Evolutionary conservation across 495 filamentous ascomycete genomes (phyloP).

Genomic region (Talaromyces ruber): DNA sequence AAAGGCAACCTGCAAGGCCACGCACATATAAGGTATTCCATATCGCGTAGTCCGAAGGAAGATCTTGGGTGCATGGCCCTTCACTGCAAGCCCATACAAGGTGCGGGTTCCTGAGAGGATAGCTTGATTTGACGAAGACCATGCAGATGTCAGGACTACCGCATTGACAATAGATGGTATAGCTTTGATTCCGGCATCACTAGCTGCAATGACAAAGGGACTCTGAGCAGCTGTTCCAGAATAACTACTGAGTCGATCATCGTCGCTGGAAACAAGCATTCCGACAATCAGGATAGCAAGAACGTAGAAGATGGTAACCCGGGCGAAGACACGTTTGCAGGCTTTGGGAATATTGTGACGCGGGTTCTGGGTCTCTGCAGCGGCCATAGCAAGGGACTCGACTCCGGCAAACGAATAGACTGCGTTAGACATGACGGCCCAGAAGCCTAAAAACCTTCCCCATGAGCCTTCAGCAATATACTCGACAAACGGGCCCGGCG

Average conservation of each 20-base stretch:
- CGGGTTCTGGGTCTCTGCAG: conserved; percentile 38
- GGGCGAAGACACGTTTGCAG: conserved; percentile 33
- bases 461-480: conserved; percentile 28
- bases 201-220: conserved; percentile 46
- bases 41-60: conserved; percentile 49
- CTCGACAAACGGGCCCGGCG: conserved; percentile 43
- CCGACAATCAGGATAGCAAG: conserved; percentile 35
- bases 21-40: conserved; percentile 54
- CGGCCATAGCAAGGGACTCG: conserved; percentile 43
- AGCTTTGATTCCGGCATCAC: conserved; percentile 29
- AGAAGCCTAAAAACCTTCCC: conserved; percentile 48
- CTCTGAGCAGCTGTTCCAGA: conserved; percentile 32
- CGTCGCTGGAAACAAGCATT: conserved; percentile 41
- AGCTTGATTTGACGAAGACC: conserved; percentile 39
- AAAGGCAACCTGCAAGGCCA: conserved; percentile 41
- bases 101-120: conserved; percentile 54
- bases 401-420: conserved; percentile 53
- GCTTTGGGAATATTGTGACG: conserved; percentile 36
- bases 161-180: conserved; percentile 46
- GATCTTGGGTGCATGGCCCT: conserved; percentile 34
- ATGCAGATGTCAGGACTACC: conserved; percentile 35
- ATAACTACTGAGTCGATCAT: conserved; percentile 32
- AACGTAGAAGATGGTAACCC: conserved; percentile 36
- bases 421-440: conserved; percentile 50
- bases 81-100: conserved; percentile 35